Conservation (phyloP, 768 basidiomycete genomes). For the Psilocybe cyanescens region DNA sequence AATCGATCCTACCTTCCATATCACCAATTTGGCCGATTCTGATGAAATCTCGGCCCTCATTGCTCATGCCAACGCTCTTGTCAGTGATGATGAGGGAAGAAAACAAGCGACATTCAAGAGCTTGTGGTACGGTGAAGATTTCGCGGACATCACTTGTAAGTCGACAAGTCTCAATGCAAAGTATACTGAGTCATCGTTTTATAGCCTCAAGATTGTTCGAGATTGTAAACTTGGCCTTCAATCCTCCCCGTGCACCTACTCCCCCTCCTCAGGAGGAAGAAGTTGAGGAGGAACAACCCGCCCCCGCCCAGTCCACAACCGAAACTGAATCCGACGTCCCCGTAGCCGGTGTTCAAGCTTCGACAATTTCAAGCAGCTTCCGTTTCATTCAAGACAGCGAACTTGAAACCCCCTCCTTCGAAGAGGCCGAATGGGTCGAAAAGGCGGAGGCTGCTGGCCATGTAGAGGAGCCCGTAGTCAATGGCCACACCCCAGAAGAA, state of each 20-base stretch:
- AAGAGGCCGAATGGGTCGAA: constrained; percentile 62
- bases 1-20: constrained; percentile 44
- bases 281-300: constrained; percentile 30
- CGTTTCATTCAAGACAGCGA: constrained; percentile 86
- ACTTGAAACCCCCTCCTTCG: constrained; percentile 58
- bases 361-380: constrained; percentile 56
- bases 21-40: constrained; percentile 45
- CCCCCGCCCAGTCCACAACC: constrained; percentile 17
- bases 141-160: constrained; percentile 69
- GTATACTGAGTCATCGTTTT: constrained; percentile 3
- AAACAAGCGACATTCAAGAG: constrained; percentile 57
- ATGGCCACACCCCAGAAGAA: constrained; percentile 30
- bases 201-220: constrained; percentile 66
- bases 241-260: constrained; percentile 48
- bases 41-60: constrained; percentile 60
- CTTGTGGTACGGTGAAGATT: constrained; percentile 61
- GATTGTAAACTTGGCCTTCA: constrained; percentile 55
- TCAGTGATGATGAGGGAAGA: constrained; percentile 54
- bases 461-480: constrained; percentile 31
- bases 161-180: neutral
- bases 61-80: constrained; percentile 53
- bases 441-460: constrained; percentile 42
- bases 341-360: constrained; percentile 46
- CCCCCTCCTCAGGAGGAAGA: constrained; percentile 30
- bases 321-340: constrained; percentile 31